phyloP scores from a whole-genome alignment of 2,329 filamentous ascomycete species.

The Pseudogymnoascus destructans region DNA sequence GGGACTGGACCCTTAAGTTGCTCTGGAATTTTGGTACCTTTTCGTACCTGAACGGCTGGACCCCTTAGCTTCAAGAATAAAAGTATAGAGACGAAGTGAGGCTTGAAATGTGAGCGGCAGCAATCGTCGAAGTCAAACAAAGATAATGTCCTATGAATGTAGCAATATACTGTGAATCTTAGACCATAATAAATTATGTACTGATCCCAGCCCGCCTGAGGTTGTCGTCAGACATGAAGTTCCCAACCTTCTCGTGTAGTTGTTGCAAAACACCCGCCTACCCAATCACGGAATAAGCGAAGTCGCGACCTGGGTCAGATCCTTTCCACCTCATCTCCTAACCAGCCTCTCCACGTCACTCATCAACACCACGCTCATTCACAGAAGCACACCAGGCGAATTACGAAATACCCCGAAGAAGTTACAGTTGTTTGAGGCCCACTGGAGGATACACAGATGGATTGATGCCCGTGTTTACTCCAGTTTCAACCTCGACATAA shows the following conservation, averaged over 20 bases:
- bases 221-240: neutral
- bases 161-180: neutral
- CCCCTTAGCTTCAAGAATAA: constrained; percentile 1
- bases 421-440: neutral
- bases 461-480: constrained; percentile 7
- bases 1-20: constrained; percentile 4
- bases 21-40: neutral
- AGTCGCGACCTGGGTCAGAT: constrained; percentile 2
- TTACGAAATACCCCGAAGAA: neutral
- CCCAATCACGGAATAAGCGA: constrained; percentile 8
- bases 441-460: constrained; percentile 6
- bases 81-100: neutral
- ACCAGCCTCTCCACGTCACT: constrained; percentile 5
- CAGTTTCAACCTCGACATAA: neutral
- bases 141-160: neutral
- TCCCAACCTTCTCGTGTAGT: constrained; percentile 6
- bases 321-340: constrained; percentile 6
- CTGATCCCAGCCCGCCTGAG: neutral
- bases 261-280: neutral
- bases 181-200: neutral
- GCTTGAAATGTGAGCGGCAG: neutral
- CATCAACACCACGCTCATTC: constrained; percentile 8
- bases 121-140: neutral
- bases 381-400: constrained; percentile 8
- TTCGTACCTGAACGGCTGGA: constrained; percentile 2